Conservation (phyloP, 1,139 yeast genomes). For the Pichia sp. region DNA sequence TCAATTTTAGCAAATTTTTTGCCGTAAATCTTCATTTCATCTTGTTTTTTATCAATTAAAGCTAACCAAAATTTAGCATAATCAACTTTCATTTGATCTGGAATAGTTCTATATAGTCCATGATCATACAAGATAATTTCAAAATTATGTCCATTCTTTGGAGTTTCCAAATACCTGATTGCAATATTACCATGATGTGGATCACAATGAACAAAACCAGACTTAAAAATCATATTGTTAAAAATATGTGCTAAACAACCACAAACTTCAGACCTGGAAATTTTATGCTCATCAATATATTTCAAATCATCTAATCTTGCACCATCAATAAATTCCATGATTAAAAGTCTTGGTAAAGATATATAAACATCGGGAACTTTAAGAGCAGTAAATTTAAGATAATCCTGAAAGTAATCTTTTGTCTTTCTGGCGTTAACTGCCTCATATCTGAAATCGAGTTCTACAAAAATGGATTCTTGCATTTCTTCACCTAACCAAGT, state of each 20-base stretch:
- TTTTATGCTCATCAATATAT: constrained; percentile 55
- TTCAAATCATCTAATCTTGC: constrained; percentile 72
- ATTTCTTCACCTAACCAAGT: constrained; percentile 93
- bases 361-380: constrained; percentile 67
- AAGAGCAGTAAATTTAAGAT: constrained; percentile 60
- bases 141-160: constrained; percentile 58
- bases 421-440: constrained; percentile 75
- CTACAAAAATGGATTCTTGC: constrained; percentile 78
- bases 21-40: constrained; percentile 66
- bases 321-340: constrained; percentile 87
- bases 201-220: constrained; percentile 91
- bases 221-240: constrained; percentile 92
- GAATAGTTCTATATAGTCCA: constrained; percentile 84
- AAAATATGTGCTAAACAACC: constrained; percentile 84
- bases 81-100: constrained; percentile 67
- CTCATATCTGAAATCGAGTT: constrained; percentile 80
- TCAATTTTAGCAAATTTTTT: constrained; percentile 72
- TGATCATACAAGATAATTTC: constrained; percentile 92
- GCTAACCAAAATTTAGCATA: constrained; percentile 95
- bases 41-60: constrained; percentile 62
- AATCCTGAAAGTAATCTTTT: constrained; percentile 54
- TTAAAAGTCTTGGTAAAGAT: constrained; percentile 63
- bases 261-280: constrained; percentile 73
- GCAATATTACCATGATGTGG: constrained; percentile 98
- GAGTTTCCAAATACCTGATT: constrained; percentile 43